These are phyloP conservation scores for Phaeosphaeria sp. DNA, from an alignment of 2,329 filamentous ascomycete genomes.

Conservation along the genomic window DNA sequence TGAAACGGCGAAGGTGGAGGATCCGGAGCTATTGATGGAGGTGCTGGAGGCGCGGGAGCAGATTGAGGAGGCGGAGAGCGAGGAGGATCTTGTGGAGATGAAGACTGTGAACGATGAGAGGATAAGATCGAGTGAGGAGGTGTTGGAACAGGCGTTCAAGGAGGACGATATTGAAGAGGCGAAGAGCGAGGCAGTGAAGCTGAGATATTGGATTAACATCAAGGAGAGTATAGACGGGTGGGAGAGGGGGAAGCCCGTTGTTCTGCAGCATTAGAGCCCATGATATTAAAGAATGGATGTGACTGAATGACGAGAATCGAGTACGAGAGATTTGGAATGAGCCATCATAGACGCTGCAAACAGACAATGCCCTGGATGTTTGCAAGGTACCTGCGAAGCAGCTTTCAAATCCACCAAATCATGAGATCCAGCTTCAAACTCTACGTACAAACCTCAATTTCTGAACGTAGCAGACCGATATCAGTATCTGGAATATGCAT, in stretches of 20 bases:
- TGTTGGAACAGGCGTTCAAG: slow-evolving; percentile 70
- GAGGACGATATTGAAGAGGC: slow-evolving; percentile 71
- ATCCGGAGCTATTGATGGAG: slow-evolving; percentile 75
- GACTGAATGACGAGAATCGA: too few species aligned
- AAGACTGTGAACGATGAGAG: slow-evolving; percentile 71
- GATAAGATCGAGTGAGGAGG: slow-evolving; percentile 68
- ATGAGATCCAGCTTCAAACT: too few species aligned
- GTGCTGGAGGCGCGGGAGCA: slow-evolving; percentile 76
- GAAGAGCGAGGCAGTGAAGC: slow-evolving; percentile 72
- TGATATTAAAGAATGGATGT: too few species aligned
- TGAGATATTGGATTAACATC: slow-evolving; percentile 93
- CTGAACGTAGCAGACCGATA: too few species aligned
- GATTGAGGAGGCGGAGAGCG: slow-evolving; percentile 63
- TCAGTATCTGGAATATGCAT: background rate
- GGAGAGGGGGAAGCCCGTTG: slow-evolving; percentile 76
- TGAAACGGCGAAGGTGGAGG: slow-evolving; percentile 74
- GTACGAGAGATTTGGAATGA: too few species aligned
- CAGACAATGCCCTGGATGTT: too few species aligned
- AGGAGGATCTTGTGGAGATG: slow-evolving; percentile 69
- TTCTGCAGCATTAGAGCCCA: slow-evolving; percentile 58
- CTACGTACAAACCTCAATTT: too few species aligned
- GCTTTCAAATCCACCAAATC: too few species aligned
- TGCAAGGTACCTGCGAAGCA: too few species aligned
- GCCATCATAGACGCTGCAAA: too few species aligned
- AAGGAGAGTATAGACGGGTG: slow-evolving; percentile 80